phyloP scores from a whole-genome alignment of 1,139 yeast species.

The Meyerozyma elateridarum region DNA sequence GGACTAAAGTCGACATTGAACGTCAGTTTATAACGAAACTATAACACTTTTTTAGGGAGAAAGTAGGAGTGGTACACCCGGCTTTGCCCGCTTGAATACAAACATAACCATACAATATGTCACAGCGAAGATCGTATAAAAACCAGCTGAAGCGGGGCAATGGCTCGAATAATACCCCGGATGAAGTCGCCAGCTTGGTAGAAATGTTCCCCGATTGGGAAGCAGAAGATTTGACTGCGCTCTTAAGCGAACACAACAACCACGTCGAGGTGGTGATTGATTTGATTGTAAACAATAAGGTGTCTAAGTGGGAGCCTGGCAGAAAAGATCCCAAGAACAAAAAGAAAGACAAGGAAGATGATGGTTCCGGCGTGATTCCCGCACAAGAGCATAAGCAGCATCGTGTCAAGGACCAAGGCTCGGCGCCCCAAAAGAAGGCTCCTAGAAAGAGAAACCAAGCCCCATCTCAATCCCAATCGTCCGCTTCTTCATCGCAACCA shows the following conservation, averaged over 20 bases:
- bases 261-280: constrained; percentile 79
- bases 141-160: constrained; percentile 45
- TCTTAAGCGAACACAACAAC: constrained; percentile 66
- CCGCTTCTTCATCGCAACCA: constrained; percentile 5
- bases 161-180: constrained; percentile 17
- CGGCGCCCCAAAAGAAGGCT: constrained; percentile 2
- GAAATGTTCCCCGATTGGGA: constrained; percentile 97
- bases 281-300: constrained; percentile 80
- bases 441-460: constrained; percentile 7
- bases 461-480: constrained; percentile 4
- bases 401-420: constrained; percentile 4
- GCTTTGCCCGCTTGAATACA: constrained; percentile 3
- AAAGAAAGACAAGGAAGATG: constrained; percentile 14
- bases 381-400: constrained; percentile 2
- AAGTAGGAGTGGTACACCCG: constrained; percentile 1
- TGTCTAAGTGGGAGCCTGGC: constrained; percentile 56
- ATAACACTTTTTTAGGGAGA: constrained; percentile 4
- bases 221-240: constrained; percentile 71
- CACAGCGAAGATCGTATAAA: constrained; percentile 40
- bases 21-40: background rate
- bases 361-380: background rate
- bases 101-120: constrained; percentile 2
- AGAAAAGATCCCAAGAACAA: constrained; percentile 45
- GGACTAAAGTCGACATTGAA: constrained; percentile 2
- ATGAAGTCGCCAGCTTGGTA: constrained; percentile 52